A percentile compares a stretch with the other conserved stretches of the same genome.
Conservation (phyloP, 148 eudicot species). For the Vaccinium myrtillus region DNA sequence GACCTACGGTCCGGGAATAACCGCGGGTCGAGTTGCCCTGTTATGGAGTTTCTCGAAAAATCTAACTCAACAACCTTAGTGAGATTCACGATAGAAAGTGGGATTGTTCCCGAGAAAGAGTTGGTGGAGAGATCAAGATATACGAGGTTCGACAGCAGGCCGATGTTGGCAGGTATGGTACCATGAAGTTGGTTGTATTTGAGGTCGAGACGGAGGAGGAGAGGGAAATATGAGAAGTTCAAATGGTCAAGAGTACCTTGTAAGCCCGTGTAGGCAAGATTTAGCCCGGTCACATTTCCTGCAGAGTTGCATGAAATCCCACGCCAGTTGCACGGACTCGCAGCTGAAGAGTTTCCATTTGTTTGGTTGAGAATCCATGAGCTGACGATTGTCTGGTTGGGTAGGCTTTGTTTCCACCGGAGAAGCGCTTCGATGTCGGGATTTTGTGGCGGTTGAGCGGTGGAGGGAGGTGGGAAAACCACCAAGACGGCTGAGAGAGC, state of each 20-base stretch:
- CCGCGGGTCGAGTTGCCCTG: too few relatives aligned
- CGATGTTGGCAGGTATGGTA: neutral
- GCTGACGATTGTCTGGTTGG: conserved; percentile 9
- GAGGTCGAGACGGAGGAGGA: conserved; percentile 8
- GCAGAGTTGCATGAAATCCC: conserved; percentile 5
- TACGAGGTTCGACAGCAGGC: neutral
- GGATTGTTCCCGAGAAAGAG: neutral
- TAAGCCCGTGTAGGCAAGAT: neutral
- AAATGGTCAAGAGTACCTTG: conserved; percentile 3
- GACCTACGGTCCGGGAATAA: too few relatives aligned
- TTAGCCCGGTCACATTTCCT: neutral
- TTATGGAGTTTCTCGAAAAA: too few relatives aligned
- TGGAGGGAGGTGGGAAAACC: neutral
- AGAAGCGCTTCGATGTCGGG: neutral
- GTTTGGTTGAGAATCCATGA: neutral
- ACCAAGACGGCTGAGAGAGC: neutral
- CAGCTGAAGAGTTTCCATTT: neutral
- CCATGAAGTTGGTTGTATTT: neutral
- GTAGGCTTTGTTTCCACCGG: conserved; percentile 10
- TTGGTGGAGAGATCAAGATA: conserved; percentile 12
- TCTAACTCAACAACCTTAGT: neutral
- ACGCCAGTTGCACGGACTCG: neutral
- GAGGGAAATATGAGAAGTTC: neutral
- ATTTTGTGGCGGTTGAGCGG: neutral
- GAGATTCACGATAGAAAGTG: conserved; percentile 5